Evolutionary conservation across 2,329 filamentous ascomycete genomes (phyloP).

Genomic region (Fonsecaea multimorphosa): DNA sequence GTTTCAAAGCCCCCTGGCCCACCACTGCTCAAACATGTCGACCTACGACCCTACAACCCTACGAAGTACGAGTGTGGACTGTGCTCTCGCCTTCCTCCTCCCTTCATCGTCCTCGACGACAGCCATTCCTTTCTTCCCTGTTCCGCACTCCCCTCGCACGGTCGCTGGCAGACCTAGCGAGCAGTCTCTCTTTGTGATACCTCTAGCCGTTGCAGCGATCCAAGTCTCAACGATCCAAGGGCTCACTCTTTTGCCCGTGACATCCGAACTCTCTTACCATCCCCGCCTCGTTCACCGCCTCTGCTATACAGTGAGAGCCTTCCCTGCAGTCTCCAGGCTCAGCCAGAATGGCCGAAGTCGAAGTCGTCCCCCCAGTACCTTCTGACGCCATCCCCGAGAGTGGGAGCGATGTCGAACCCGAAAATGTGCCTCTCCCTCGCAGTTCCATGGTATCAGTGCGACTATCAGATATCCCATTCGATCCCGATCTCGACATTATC

Average conservation of each 20-base stretch:
- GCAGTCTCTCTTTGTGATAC: conserved; percentile 36
- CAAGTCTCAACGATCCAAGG: conserved; percentile 27
- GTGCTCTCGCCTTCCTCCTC: conserved; percentile 12
- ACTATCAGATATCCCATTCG: conserved; percentile 68
- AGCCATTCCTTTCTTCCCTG: conserved; percentile 24
- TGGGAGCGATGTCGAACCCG: conserved; percentile 26
- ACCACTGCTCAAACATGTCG: conserved; percentile 19
- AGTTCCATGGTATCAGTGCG: conserved; percentile 81
- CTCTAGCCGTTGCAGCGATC: conserved; percentile 2
- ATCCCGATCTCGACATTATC: conserved; percentile 45
- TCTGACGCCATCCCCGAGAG: conserved; percentile 7
- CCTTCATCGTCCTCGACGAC: conserved; percentile 28
- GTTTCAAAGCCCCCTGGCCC: conserved; percentile 34
- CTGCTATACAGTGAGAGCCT: not conserved
- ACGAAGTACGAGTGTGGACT: conserved; percentile 1
- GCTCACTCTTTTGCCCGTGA: conserved; percentile 37
- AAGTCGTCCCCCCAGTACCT: conserved; percentile 7
- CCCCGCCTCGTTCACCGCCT: conserved; percentile 16
- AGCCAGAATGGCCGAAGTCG: conserved; percentile 25
- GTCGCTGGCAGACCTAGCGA: conserved; percentile 39
- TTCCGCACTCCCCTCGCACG: conserved; percentile 44
- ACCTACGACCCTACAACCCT: no score
- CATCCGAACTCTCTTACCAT: conserved; percentile 1
- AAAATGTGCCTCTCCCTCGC: conserved; percentile 36
- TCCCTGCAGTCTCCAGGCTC: not conserved